Evolutionary conservation across 2,329 filamentous ascomycete species (phyloP).

Genomic region (Cryphonectria nitschkei): DNA sequence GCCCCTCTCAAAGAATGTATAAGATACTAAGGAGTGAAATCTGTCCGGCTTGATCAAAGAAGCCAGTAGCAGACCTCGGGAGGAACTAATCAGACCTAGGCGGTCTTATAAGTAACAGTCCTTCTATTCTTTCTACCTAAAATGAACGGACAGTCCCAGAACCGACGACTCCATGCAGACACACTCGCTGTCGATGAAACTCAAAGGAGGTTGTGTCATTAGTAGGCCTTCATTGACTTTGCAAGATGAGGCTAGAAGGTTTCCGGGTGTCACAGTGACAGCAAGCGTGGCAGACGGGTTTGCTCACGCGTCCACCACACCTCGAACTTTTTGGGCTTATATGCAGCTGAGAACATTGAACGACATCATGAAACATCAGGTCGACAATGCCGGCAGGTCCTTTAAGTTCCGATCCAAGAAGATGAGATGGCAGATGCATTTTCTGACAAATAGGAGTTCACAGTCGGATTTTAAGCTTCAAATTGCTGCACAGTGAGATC

Average conservation of each 20-base stretch:
- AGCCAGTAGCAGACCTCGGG: too few species aligned
- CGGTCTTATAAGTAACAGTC: conserved; percentile 14
- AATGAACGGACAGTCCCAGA: background rate
- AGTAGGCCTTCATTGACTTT: background rate
- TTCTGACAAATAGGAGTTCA: background rate
- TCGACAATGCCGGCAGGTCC: background rate
- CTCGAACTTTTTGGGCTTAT: background rate
- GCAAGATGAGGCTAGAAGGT: background rate
- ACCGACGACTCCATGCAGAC: conserved; percentile 10
- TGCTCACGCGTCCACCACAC: background rate
- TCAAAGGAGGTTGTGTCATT: background rate
- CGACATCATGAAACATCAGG: background rate
- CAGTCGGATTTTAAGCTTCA: background rate
- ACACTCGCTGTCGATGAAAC: conserved; percentile 22
- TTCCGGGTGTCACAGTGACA: background rate
- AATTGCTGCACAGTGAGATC: background rate
- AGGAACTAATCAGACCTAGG: background rate
- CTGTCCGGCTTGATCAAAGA: background rate
- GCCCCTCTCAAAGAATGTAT: conserved; percentile 18
- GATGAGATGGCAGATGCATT: background rate
- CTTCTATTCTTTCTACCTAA: background rate
- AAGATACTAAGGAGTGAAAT: background rate
- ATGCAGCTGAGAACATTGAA: background rate
- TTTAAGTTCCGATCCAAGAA: background rate
- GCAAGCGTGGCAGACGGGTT: background rate